Conservation (phyloP, 1,284 basidiomycete genomes). For the Ustanciosporium gigantosporum region DNA sequence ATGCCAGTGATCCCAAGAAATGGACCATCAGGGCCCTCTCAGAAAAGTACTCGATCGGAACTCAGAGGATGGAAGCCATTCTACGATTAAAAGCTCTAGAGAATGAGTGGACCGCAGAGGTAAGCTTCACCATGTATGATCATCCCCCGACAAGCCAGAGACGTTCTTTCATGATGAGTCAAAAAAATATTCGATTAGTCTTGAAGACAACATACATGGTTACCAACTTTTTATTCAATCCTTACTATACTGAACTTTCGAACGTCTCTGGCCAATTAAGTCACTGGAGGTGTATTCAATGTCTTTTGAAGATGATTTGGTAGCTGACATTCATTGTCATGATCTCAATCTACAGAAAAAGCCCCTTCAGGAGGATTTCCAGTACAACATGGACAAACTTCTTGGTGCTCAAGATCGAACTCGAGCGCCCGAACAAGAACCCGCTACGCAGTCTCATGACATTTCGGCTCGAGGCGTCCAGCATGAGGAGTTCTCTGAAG, state of each 20-base stretch:
- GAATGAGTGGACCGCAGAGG: constrained; percentile 43
- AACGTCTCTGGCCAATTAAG: neutral
- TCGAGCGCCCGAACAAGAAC: constrained; percentile 25
- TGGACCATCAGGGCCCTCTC: constrained; percentile 54
- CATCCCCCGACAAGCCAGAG: neutral
- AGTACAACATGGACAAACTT: constrained; percentile 53
- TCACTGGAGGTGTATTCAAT: no score
- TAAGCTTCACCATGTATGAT: constrained; percentile 23
- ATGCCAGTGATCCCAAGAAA: constrained; percentile 40
- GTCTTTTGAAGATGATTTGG: no score
- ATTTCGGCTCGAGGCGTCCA: constrained; percentile 39
- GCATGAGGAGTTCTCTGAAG: constrained; percentile 46
- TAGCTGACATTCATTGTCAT: no score
- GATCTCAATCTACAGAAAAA: constrained; percentile 25
- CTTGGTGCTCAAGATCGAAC: constrained; percentile 42
- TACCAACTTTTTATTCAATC: constrained; percentile 44
- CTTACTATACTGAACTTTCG: constrained; percentile 41
- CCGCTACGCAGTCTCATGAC: constrained; percentile 18
- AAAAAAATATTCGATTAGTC: constrained; percentile 56
- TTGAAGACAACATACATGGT: constrained; percentile 57
- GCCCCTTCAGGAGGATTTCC: constrained; percentile 52
- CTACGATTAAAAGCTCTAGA: constrained; percentile 57
- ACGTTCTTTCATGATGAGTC: constrained; percentile 40
- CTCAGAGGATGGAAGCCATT: constrained; percentile 51
- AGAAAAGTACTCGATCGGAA: constrained; percentile 44